A percentile compares a stretch with the other conserved stretches of the same genome.
Evolutionary conservation across 148 eudicot species (phyloP).

Genomic region (Polygonum maritimum): DNA sequence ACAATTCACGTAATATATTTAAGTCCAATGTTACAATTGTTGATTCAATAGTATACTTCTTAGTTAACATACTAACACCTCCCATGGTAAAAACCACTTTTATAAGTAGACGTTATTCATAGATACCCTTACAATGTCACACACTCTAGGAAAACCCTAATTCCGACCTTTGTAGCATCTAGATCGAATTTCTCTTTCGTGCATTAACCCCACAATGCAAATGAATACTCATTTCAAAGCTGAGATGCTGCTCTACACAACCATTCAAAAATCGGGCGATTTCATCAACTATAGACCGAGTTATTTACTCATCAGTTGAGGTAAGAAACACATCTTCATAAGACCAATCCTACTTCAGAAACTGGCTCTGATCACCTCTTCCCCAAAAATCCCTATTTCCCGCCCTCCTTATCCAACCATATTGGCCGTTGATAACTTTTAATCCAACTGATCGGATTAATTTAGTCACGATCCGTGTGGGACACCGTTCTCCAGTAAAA

Average conservation of each 20-base stretch:
- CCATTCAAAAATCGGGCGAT: neutral
- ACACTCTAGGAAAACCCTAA: neutral
- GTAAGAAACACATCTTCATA: neutral
- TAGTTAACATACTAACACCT: neutral
- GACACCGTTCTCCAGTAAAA: neutral
- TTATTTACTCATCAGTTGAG: neutral
- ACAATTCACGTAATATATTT: too few relatives aligned
- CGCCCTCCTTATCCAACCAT: neutral
- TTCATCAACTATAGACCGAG: neutral
- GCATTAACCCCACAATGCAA: neutral
- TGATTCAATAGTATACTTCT: neutral
- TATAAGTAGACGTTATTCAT: neutral
- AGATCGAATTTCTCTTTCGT: neutral
- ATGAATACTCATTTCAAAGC: neutral
- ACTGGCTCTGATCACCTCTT: neutral
- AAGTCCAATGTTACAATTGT: neutral
- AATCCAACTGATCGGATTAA: neutral
- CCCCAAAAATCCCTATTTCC: neutral
- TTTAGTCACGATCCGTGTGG: neutral
- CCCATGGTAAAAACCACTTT: neutral
- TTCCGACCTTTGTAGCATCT: neutral
- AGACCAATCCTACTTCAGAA: neutral
- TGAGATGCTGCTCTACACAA: neutral
- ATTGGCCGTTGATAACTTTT: neutral
- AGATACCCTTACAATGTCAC: neutral